Percentiles rank a stretch among this genome's conserved stretches.
Conservation (phyloP, 495 filamentous ascomycete genomes). For the Cryomyces minteri region DNA sequence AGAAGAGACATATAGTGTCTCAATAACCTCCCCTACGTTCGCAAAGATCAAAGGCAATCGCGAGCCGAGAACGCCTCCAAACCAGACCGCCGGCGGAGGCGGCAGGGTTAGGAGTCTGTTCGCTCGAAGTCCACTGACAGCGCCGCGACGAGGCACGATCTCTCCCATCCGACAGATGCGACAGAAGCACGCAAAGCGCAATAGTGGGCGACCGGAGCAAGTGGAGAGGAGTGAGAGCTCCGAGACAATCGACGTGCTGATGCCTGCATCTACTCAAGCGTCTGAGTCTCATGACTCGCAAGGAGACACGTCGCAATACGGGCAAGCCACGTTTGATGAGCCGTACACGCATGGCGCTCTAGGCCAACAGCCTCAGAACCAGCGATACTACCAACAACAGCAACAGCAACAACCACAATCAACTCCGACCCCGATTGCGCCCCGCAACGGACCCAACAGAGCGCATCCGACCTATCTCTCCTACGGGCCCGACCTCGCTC, state of each 20-base stretch:
- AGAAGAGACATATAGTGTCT: background rate
- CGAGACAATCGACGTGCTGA: slow-evolving; percentile 21
- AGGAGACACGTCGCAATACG: too few species aligned
- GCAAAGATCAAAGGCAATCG: slow-evolving; percentile 3
- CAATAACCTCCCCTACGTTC: slow-evolving; percentile 1
- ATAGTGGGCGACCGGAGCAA: background rate
- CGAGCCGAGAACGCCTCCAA: background rate
- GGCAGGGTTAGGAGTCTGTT: background rate
- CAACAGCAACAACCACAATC: too few species aligned
- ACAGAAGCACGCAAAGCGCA: too few species aligned
- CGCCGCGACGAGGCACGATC: slow-evolving; percentile 2
- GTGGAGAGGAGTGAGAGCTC: slow-evolving; percentile 6
- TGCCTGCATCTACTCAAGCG: slow-evolving; percentile 6
- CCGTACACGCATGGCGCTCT: too few species aligned
- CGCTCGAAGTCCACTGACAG: background rate
- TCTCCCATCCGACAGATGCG: background rate
- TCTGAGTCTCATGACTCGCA: too few species aligned
- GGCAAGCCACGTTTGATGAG: too few species aligned
- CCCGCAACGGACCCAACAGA: too few species aligned
- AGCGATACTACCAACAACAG: too few species aligned
- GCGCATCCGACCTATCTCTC: background rate
- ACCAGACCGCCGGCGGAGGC: background rate
- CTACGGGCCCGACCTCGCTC: background rate
- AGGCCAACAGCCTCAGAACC: too few species aligned
- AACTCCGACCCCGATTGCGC: too few species aligned